Evolutionary conservation across 2,329 filamentous ascomycete species (phyloP).

Genomic region (Orbilia oligospora): DNA sequence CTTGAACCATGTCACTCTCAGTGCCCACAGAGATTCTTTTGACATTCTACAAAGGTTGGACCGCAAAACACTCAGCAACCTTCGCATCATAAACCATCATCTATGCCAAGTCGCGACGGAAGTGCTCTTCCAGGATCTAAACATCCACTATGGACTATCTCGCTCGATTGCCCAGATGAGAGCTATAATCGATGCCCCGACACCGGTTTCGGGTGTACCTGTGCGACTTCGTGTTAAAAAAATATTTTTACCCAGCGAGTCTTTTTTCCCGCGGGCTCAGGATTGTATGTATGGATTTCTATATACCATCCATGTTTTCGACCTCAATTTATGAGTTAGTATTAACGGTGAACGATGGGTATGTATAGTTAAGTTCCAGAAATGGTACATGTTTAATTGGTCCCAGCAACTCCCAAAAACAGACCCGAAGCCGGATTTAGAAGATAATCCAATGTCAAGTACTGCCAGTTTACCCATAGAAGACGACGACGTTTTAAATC

Average conservation of each 20-base stretch:
- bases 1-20: background rate
- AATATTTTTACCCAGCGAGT: constrained; percentile 23
- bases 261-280: constrained; percentile 6
- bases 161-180: constrained; percentile 7
- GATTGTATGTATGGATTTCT: background rate
- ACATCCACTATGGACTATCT: constrained; percentile 2
- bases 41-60: background rate
- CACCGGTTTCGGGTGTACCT: background rate
- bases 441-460: background rate
- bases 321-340: too few relatives aligned
- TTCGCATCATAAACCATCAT: background rate
- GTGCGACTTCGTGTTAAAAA: background rate
- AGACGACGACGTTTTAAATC: too few relatives aligned
- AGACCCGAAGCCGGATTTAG: too few relatives aligned
- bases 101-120: background rate
- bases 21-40: constrained; percentile 2
- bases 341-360: too few relatives aligned
- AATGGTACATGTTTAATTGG: background rate
- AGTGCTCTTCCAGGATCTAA: background rate
- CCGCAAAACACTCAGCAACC: background rate
- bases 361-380: background rate
- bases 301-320: background rate
- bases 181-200: constrained; percentile 1
- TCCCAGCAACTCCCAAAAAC: constrained; percentile 1
- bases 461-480: too few relatives aligned